phyloP scores from a whole-genome alignment of 306 rosid genomes.

The Mucuna pruriens region DNA sequence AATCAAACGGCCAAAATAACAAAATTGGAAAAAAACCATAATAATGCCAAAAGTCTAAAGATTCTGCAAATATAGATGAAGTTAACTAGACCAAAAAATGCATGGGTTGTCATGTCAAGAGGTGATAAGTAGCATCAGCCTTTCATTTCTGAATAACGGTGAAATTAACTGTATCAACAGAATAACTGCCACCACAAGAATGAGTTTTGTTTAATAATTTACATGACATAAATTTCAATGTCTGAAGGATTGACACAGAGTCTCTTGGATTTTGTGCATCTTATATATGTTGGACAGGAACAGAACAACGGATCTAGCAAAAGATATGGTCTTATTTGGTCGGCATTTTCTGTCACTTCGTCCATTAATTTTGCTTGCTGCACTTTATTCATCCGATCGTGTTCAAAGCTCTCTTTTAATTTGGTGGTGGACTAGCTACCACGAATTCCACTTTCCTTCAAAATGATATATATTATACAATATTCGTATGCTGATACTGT shows the following conservation, averaged over 20 bases:
- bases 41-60: conserved; percentile 49
- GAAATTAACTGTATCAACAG: conserved; percentile 69
- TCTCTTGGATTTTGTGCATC: conserved; percentile 65
- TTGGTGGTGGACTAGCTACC: conserved; percentile 53
- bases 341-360: conserved; percentile 58
- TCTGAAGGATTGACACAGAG: conserved; percentile 39
- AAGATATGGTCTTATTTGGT: conserved; percentile 72
- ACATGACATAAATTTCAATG: conserved; percentile 39
- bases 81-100: conserved; percentile 41
- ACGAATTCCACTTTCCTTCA: conserved; percentile 29
- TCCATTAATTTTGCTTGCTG: conserved; percentile 56
- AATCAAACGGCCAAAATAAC: not conserved
- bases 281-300: conserved; percentile 43
- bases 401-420: conserved; percentile 43
- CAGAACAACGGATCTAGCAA: conserved; percentile 61
- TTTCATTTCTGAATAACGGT: conserved; percentile 49
- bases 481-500: conserved; percentile 14
- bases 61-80: conserved; percentile 49
- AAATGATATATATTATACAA: not conserved
- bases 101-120: conserved; percentile 54
- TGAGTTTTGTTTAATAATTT: conserved; percentile 16
- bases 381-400: conserved; percentile 70
- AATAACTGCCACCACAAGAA: conserved; percentile 58
- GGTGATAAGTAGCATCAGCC: conserved; percentile 38
- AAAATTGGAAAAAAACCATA: not conserved